These are phyloP conservation scores for Salisapilia sapeloensis DNA, from an alignment of 352 stramenopile genomes.

Conservation along the genomic window DNA sequence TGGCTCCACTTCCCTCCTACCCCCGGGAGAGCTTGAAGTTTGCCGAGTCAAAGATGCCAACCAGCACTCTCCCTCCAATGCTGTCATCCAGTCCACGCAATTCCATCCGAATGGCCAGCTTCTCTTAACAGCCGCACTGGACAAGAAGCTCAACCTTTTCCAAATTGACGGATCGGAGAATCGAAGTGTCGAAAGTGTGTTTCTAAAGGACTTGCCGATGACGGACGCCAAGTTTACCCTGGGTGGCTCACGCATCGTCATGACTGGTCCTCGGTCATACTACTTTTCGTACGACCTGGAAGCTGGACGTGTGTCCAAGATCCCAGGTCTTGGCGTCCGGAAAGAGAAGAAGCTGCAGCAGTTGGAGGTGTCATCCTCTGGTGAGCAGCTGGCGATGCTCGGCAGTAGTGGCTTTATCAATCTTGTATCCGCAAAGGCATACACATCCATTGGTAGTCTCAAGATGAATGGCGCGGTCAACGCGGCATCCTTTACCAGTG, in stretches of 20 bases:
- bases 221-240: conserved; percentile 69
- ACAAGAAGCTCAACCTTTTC: conserved; percentile 89
- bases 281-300: conserved; percentile 96
- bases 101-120: conserved; percentile 84
- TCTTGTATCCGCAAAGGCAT: conserved; percentile 82
- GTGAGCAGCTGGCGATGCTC: conserved; percentile 85
- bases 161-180: conserved; percentile 84
- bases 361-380: conserved; percentile 82
- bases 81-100: conserved; percentile 74
- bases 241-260: conserved; percentile 67
- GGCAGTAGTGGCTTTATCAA: conserved; percentile 92
- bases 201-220: conserved; percentile 84
- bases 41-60: conserved; percentile 85
- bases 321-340: conserved; percentile 76
- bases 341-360: conserved; percentile 87
- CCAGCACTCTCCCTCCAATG: conserved; percentile 68
- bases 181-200: conserved; percentile 78
- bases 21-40: conserved; percentile 45
- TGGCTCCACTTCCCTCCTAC: conserved; percentile 22
- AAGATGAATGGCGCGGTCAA: conserved; percentile 94
- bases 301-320: conserved; percentile 81
- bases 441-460: conserved; percentile 86
- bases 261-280: conserved; percentile 86
- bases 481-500: conserved; percentile 82
- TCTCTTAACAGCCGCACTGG: conserved; percentile 77